phyloP scores from a whole-genome alignment of 1,284 basidiomycete species.

The Ustilago vetiveriae region DNA sequence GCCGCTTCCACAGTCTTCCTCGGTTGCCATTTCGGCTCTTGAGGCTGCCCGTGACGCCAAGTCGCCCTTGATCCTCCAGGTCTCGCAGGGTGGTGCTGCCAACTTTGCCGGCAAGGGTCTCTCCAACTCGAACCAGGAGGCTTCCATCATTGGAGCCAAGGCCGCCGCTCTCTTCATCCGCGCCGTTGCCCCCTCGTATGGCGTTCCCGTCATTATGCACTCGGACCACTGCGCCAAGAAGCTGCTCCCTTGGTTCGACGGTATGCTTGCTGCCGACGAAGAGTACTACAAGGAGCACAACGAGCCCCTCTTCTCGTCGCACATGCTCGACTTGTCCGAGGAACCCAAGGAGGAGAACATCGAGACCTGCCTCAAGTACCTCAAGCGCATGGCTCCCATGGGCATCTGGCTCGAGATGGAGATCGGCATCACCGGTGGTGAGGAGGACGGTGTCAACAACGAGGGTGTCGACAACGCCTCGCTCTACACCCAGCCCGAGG shows the following conservation, averaged over 20 bases:
- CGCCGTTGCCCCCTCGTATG: constrained; percentile 74
- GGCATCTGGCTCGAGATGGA: constrained; percentile 99
- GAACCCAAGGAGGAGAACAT: constrained; percentile 99
- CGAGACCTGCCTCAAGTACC: constrained; percentile 90
- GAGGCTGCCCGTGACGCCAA: constrained; percentile 77
- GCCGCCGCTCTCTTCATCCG: constrained; percentile 94
- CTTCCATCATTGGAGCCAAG: constrained; percentile 90
- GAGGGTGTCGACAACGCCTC: constrained; percentile 88
- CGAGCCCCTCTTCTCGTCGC: constrained; percentile 94
- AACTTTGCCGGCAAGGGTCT: constrained; percentile 98
- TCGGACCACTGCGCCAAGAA: constrained; percentile 99
- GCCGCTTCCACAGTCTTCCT: constrained; percentile 57
- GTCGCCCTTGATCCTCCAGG: constrained; percentile 95
- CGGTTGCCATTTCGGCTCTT: constrained; percentile 63
- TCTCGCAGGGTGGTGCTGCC: constrained; percentile 94
- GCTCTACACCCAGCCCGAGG: constrained; percentile 97
- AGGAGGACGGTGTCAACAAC: constrained; percentile 89
- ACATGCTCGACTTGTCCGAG: constrained; percentile 99
- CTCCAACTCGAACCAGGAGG: constrained; percentile 93
- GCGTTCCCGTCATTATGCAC: constrained; percentile 89
- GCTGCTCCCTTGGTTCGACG: constrained; percentile 99
- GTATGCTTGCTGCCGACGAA: constrained; percentile 97
- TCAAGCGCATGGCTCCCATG: constrained; percentile 87
- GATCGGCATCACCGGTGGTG: constrained; percentile 99
- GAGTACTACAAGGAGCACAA: constrained; percentile 87